A percentile compares a stretch with the other conserved stretches of the same genome.
phyloP scores from a whole-genome alignment of 768 basidiomycete species.

The Sporobolomyces pararoseus region DNA sequence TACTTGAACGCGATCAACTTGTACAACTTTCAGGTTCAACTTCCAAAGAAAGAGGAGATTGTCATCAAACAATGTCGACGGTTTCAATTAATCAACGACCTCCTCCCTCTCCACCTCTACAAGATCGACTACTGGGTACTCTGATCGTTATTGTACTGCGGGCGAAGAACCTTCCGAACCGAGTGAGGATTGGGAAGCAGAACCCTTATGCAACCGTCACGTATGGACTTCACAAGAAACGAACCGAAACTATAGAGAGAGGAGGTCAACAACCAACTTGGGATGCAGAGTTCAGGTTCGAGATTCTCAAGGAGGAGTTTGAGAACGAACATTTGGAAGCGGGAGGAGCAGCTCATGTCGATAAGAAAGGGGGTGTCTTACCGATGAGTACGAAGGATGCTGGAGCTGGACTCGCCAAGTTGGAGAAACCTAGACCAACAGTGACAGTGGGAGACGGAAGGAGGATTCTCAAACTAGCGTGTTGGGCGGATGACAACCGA shows the following conservation, averaged over 20 bases:
- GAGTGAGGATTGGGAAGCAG: conserved; percentile 77
- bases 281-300: conserved; percentile 84
- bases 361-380: conserved; percentile 56
- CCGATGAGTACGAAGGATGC: conserved; percentile 34
- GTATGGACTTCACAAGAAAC: conserved; percentile 63
- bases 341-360: conserved; percentile 41
- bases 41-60: too few species aligned
- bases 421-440: conserved; percentile 43
- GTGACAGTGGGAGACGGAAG: conserved; percentile 44
- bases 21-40: too few species aligned
- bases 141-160: conserved; percentile 80
- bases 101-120: conserved; percentile 4
- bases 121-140: conserved; percentile 61
- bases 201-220: conserved; percentile 73
- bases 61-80: background rate
- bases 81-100: background rate
- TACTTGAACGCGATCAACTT: too few species aligned
- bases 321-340: conserved; percentile 54
- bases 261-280: conserved; percentile 92
- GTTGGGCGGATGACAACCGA: conserved; percentile 73
- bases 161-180: conserved; percentile 49
- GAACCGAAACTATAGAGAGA: conserved; percentile 69
- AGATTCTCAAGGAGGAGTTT: conserved; percentile 51
- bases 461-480: conserved; percentile 64
- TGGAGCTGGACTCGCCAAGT: background rate